phyloP scores from a whole-genome alignment of 192 early-diverging fungal species.

The Podila minutissima region DNA sequence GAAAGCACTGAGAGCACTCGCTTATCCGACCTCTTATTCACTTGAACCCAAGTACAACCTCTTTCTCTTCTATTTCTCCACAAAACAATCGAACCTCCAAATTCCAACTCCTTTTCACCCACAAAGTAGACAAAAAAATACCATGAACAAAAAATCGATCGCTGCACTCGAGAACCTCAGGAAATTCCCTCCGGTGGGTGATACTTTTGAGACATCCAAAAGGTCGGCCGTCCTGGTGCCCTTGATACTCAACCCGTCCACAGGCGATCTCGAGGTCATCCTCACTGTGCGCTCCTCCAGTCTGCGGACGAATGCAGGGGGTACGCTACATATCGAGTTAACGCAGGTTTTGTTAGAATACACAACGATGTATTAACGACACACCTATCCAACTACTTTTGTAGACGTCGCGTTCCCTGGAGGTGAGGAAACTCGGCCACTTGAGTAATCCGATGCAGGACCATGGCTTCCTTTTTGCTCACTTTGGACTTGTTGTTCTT shows the following conservation, averaged over 20 bases:
- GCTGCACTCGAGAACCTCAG: not conserved
- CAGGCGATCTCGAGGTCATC: conserved; percentile 44
- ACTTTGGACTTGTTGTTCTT: not conserved
- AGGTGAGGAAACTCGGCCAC: conserved; percentile 4
- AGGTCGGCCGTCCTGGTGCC: conserved; percentile 33
- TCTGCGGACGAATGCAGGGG: conserved; percentile 33
- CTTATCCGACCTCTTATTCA: too few relatives aligned
- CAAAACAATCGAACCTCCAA: too few relatives aligned
- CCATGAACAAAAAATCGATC: not conserved
- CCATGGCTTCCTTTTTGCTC: not conserved
- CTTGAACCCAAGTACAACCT: too few relatives aligned
- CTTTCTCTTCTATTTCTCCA: too few relatives aligned
- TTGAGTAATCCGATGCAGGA: not conserved
- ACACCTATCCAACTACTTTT: not conserved
- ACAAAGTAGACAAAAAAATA: not conserved
- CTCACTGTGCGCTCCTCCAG: conserved; percentile 27
- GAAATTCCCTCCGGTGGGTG: not conserved
- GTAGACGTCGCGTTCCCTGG: conserved; percentile 28
- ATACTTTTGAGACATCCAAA: conserved; percentile 9
- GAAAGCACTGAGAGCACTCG: too few relatives aligned
- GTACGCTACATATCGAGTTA: not conserved
- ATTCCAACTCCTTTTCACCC: not conserved
- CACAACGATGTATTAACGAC: not conserved
- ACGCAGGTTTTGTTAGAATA: not conserved
- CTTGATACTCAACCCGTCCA: conserved; percentile 12